Base-by-base conservation (phyloP, 164 flowering plant species). In the Sedum album region DNA sequence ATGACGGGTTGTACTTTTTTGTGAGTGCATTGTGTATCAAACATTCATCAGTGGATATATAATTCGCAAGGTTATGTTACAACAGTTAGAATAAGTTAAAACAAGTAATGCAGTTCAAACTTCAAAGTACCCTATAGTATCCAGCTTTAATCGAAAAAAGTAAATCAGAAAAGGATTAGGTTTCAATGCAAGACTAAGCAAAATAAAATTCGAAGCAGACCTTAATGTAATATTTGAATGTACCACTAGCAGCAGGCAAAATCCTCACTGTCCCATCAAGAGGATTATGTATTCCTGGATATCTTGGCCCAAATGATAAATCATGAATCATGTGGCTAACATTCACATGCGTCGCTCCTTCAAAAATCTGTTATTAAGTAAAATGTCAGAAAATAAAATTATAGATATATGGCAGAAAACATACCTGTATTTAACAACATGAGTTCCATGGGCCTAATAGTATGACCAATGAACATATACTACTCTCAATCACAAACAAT, bases 191-290 rank as follows among this genome's bases (percentile, higher is more conserved):
- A 53, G 9, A 53, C 6, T 23, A 53, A 26, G 30, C 71, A 71
- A 74, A 23, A 67, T 31, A 26, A 65, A n/a, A 1, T 38, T 14
- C 0, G n/a, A 44, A 38, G 38, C 80, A 68, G 44, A 95, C 99
- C 99, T 95, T 95, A 71, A 95, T 95, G 79, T 95, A 95, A 76
- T 95, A 95, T 75, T 92, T 95, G 78, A 95, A 95, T 71, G 89
- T 90, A 65, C 99, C 99, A 83, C 98, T 92, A 31, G 96, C 60
- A 23, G 75, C 92, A 66, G 66, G 89, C 76, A 95, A 77, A 68
- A 86, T 86, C 63, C 99, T 77, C 8, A 1, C 31, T 15, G 96
- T 95, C 53, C 75, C 97, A 95, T 95, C 99, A 62, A 95, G 96
- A 66, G 99, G 99, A 71, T 95, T 95, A 76, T 92, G 97, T 72